Conservation (phyloP, 495 filamentous ascomycete species). For the Talaromyces nanjingensis region DNA sequence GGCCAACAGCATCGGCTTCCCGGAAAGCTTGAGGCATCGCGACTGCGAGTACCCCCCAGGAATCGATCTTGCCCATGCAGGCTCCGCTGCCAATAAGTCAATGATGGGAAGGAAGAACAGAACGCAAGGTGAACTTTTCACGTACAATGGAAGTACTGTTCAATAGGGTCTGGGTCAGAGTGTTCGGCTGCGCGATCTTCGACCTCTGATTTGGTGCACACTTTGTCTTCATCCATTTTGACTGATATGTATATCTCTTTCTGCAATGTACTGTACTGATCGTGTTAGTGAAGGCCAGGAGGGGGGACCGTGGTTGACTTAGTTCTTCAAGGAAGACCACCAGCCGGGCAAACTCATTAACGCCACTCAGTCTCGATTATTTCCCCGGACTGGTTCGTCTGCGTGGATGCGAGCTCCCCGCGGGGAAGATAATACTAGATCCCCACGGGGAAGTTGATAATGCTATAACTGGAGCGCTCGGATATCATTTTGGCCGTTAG, state of each 20-base stretch:
- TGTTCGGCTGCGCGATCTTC: constrained; percentile 1
- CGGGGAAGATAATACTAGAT: not conserved
- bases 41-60: constrained; percentile 20
- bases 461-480: too few relatives aligned
- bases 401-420: not conserved
- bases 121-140: constrained; percentile 1
- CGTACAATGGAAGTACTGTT: constrained; percentile 7
- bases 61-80: constrained; percentile 14
- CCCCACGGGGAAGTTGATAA: too few relatives aligned
- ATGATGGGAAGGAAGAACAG: constrained; percentile 1
- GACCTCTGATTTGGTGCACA: not conserved
- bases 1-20: constrained; percentile 16
- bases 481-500: not conserved
- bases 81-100: constrained; percentile 12
- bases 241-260: constrained; percentile 6
- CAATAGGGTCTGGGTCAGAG: constrained; percentile 6
- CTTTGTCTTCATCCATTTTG: constrained; percentile 8
- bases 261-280: constrained; percentile 5
- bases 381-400: not conserved
- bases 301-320: not conserved
- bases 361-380: constrained; percentile 2
- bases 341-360: constrained; percentile 4
- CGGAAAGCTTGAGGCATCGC: constrained; percentile 18
- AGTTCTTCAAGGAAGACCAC: constrained; percentile 2
- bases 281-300: not conserved